These are phyloP conservation scores for Diversispora eburnea DNA, from an alignment of 192 early-diverging fungal species.

Conservation along the genomic window DNA sequence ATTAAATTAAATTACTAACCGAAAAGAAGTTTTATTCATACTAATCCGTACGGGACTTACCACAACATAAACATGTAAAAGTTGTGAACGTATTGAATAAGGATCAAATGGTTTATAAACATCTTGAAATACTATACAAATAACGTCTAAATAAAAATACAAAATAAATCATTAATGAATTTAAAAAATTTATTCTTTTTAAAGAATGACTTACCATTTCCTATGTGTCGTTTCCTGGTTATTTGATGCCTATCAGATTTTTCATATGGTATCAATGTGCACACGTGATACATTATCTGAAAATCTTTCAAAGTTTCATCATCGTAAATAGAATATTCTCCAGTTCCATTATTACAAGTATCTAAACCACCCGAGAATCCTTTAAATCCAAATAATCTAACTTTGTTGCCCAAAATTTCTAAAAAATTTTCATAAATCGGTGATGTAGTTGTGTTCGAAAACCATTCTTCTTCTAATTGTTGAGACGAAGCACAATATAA, in stretches of 20 bases:
- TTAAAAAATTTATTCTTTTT: background rate
- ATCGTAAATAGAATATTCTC: constrained; percentile 64
- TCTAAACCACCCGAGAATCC: constrained; percentile 77
- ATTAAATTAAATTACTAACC: too few relatives aligned
- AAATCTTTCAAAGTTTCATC: constrained; percentile 65
- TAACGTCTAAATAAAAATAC: constrained; percentile 38
- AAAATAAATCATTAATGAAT: background rate
- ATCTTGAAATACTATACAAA: constrained; percentile 58
- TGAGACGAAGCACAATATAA: constrained; percentile 64
- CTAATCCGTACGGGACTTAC: constrained; percentile 29
- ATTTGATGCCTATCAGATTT: constrained; percentile 68
- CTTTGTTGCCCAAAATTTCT: constrained; percentile 65
- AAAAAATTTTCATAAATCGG: constrained; percentile 61
- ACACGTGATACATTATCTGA: constrained; percentile 75
- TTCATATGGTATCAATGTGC: constrained; percentile 67
- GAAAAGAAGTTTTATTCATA: too few relatives aligned
- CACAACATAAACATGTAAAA: constrained; percentile 56
- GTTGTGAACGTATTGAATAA: constrained; percentile 54
- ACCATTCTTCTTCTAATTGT: constrained; percentile 75
- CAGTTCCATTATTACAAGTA: constrained; percentile 62
- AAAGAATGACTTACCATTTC: constrained; percentile 39
- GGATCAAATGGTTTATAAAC: constrained; percentile 50
- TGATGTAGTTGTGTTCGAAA: constrained; percentile 59
- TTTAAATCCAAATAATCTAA: constrained; percentile 67
- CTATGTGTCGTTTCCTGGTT: constrained; percentile 60